Conservation (phyloP, 2,329 filamentous ascomycete genomes). For the Pseudocercospora ulei region DNA sequence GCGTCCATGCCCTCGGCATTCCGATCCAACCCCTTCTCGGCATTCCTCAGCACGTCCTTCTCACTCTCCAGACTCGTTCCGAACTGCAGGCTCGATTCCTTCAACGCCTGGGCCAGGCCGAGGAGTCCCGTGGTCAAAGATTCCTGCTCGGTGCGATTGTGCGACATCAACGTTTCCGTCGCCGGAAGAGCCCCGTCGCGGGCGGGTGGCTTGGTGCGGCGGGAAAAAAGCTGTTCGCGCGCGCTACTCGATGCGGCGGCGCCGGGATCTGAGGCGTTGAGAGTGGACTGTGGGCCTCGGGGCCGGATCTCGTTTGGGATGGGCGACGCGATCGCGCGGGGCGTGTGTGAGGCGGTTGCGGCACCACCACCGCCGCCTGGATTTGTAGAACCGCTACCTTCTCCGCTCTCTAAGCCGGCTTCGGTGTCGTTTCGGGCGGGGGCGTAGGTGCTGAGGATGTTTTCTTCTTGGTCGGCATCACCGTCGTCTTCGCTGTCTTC, state of each 20-base stretch:
- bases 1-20: slow-evolving; percentile 67
- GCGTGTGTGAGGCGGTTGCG: slow-evolving; percentile 12
- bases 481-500: slow-evolving; percentile 36
- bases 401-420: slow-evolving; percentile 25
- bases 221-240: slow-evolving; percentile 34
- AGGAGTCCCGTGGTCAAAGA: slow-evolving; percentile 71
- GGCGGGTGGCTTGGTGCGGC: slow-evolving; percentile 19
- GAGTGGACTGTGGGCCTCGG: slow-evolving; percentile 18
- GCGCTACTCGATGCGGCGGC: slow-evolving; percentile 32
- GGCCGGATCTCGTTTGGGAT: slow-evolving; percentile 24
- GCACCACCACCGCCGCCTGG: not conserved
- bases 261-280: slow-evolving; percentile 26
- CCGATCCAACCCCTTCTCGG: slow-evolving; percentile 65
- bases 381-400: not conserved
- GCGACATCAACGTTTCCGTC: slow-evolving; percentile 60
- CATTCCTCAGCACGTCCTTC: slow-evolving; percentile 60
- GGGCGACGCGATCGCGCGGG: slow-evolving; percentile 15
- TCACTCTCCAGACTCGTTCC: slow-evolving; percentile 61
- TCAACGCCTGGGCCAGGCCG: slow-evolving; percentile 66
- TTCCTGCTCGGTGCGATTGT: slow-evolving; percentile 74
- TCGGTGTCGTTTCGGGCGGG: slow-evolving; percentile 33
- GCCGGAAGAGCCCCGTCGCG: slow-evolving; percentile 24
- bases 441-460: slow-evolving; percentile 37
- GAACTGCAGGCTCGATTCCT: slow-evolving; percentile 63
- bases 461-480: slow-evolving; percentile 38